Base-by-base conservation (phyloP, 164 flowering plant species). In the Houttuynia cordata region DNA sequence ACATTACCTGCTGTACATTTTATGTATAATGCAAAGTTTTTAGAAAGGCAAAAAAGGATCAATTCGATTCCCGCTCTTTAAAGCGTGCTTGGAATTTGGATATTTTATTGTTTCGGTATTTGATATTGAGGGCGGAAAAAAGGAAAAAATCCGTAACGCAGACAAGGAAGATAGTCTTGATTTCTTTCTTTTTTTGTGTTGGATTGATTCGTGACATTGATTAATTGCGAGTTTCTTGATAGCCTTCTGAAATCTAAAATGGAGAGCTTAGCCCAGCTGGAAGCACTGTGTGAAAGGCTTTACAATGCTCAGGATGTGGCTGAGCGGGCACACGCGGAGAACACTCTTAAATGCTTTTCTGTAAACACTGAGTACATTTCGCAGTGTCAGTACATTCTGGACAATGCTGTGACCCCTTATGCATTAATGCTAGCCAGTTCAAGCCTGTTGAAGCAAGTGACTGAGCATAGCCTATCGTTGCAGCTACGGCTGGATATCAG, bases 391-490 rank as follows among this genome's bases (percentile, higher is more conserved):
- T 90, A 80, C 82, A 90, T 93, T 72, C 78, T 93, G 68, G 99
- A 93, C 72, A 81, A 90, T 77, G 86, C 99, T 7, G 72, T 72
- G 73, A 86, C 88, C 62, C 97, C 99, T 15, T 93, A 90, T 56
- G 94, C 99, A 2, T 76, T 93, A 80, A 90, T 93, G 97, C 80
- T 93, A 68, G 99, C 99, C 51, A 90, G 96, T 80, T 93, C 99
- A 40, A 93, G 97, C 69, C 76, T 93, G 80, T 69, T 90, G 80
- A 90, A 90, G 81, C 99, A 93, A 86, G 99, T 93, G 64, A 87
- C 99, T 18, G 97, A 88, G 68, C 91, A 90, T 61, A 81, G 81
- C 75, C 99, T 93, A 39, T 78, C 95, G 25, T 68, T 88, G 70
- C 94, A 84, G 79, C 92, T 90, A 30, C 99, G 99, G 24, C 90